Evolutionary conservation across 116 monocot genomes (phyloP).

Genomic region (Papilionanthe hybrid): DNA sequence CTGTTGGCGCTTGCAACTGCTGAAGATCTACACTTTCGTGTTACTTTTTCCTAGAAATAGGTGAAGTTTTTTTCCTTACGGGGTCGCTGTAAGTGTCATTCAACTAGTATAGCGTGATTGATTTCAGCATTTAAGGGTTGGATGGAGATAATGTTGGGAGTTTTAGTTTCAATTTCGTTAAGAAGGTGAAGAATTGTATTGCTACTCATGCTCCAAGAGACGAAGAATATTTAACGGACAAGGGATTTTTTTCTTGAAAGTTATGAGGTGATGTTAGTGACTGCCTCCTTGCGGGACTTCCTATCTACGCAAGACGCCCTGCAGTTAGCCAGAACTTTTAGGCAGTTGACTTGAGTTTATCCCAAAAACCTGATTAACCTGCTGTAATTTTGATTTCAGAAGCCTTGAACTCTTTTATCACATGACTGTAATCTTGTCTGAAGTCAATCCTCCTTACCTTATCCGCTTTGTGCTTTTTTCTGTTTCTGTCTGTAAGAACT

Average conservation of each 20-base stretch:
- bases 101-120: neutral
- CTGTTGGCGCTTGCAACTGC: slow-evolving; percentile 2
- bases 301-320: neutral
- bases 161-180: neutral
- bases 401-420: neutral
- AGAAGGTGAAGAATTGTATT: neutral
- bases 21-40: neutral
- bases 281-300: neutral
- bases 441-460: neutral
- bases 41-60: neutral
- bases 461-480: neutral
- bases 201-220: neutral
- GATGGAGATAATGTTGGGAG: neutral
- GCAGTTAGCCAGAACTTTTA: neutral
- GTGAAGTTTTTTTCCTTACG: neutral
- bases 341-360: neutral
- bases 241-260: neutral
- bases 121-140: neutral
- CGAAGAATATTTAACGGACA: neutral
- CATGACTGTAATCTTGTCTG: neutral
- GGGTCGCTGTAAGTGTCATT: neutral
- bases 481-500: neutral
- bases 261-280: neutral
- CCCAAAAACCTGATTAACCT: neutral
- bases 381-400: neutral